Conservation (phyloP, 2,329 filamentous ascomycete species). For the Pestalotiopsis sp. region DNA sequence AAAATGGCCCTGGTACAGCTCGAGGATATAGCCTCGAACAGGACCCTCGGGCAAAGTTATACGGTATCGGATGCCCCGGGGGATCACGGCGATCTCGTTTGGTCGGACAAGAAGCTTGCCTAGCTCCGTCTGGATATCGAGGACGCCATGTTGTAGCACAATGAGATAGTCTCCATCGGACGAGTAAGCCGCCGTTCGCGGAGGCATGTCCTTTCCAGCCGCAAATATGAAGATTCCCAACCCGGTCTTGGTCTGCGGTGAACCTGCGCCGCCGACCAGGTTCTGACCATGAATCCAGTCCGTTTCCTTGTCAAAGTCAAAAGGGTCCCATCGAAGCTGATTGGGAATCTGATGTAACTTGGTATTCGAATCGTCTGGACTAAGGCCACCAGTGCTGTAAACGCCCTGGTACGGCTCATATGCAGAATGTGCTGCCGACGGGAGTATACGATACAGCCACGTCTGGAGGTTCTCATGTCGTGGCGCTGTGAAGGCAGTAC, state of each 20-base stretch:
- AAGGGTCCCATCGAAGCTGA: slow-evolving; percentile 78
- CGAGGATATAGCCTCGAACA: slow-evolving; percentile 73
- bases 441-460: slow-evolving; percentile 67
- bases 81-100: slow-evolving; percentile 77
- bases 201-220: slow-evolving; percentile 75
- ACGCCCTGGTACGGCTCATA: slow-evolving; percentile 43
- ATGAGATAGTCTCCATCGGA: slow-evolving; percentile 80
- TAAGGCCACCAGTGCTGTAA: slow-evolving; percentile 31
- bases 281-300: slow-evolving; percentile 60
- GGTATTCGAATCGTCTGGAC: slow-evolving; percentile 21
- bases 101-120: slow-evolving; percentile 75
- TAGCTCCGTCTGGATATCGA: slow-evolving; percentile 79
- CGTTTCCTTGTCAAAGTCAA: slow-evolving; percentile 62
- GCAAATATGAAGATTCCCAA: slow-evolving; percentile 81
- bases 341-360: slow-evolving; percentile 70
- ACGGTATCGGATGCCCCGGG: slow-evolving; percentile 73
- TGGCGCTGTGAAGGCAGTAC: slow-evolving; percentile 71
- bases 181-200: slow-evolving; percentile 76
- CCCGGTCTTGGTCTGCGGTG: slow-evolving; percentile 77
- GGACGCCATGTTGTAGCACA: slow-evolving; percentile 71
- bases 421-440: slow-evolving; percentile 61
- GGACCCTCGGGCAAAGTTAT: slow-evolving; percentile 64
- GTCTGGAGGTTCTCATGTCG: slow-evolving; percentile 69
- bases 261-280: slow-evolving; percentile 76
- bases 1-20: slow-evolving; percentile 74